These are phyloP conservation scores for Colletotrichum destructivum DNA, from an alignment of 2,329 filamentous ascomycete species.

Conservation along the genomic window DNA sequence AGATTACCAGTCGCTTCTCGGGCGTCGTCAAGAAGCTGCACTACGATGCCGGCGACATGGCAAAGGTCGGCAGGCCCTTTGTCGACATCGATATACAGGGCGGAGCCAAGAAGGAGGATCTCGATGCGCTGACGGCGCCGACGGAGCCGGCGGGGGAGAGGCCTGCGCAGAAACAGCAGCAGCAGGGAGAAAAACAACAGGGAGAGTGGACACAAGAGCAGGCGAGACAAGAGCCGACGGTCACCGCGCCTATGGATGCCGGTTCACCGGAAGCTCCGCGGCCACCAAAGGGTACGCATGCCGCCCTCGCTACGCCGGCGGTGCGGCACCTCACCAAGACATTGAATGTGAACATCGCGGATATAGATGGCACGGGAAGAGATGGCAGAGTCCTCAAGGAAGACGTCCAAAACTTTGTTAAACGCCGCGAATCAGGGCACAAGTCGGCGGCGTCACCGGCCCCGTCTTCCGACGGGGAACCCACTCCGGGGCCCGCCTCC, in stretches of 20 bases:
- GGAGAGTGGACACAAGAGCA: conserved; percentile 19
- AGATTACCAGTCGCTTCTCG: conserved; percentile 96
- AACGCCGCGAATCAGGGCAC: conserved; percentile 60
- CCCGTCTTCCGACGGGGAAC: conserved; percentile 47
- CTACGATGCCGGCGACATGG: conserved; percentile 97
- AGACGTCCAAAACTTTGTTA: conserved; percentile 83
- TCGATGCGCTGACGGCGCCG: conserved; percentile 50
- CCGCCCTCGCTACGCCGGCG: conserved; percentile 88
- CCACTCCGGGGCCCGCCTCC: conserved; percentile 48
- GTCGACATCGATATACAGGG: conserved; percentile 95
- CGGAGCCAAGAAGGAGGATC: conserved; percentile 76
- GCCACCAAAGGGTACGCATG: conserved; percentile 72
- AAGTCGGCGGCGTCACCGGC: conserved; percentile 29
- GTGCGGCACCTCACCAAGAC: conserved; percentile 91
- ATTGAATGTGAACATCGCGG: conserved; percentile 81
- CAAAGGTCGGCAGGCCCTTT: conserved; percentile 92
- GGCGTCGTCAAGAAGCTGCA: conserved; percentile 97
- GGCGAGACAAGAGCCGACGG: conserved; percentile 31
- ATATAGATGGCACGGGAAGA: conserved; percentile 88
- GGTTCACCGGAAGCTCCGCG: conserved; percentile 45
- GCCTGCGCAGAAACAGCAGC: conserved; percentile 21
- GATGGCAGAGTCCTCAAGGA: conserved; percentile 94
- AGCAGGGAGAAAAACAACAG: background rate
- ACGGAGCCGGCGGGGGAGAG: conserved; percentile 40
- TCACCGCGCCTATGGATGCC: background rate